Evolutionary conservation across 2,329 filamentous ascomycete genomes (phyloP), one percentile per base, ranked within the genome.

Genomic region (Periconia digitata): DNA sequence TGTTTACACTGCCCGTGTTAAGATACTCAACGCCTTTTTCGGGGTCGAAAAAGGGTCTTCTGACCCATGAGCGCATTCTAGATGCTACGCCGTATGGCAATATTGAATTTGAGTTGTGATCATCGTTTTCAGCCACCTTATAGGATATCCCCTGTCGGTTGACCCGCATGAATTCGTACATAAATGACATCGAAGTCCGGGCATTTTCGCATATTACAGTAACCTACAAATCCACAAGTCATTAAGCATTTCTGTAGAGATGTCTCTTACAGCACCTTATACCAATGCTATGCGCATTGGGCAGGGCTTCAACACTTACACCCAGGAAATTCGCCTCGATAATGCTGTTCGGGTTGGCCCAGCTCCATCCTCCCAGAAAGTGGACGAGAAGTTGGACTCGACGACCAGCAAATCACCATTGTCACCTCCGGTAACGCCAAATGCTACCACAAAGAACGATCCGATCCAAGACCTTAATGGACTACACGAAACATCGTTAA

Each of bases 251-350:
- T 39, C 15, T 21, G 15, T 22, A 24, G 1, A 17, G n/a, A 70
- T 69, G 66, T 60, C 62, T 22, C 65, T 66, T 38, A 63, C 66
- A 15, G 69, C 67, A 8, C 70, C 69, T 18, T 72, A 72, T 52
- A 69, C 64, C 39, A 67, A 67, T 62, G 58, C 63, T 37, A 72
- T 72, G 70, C 64, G 69, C 49, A 48, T 56, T 60, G 63, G 63
- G 10, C 63, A 66, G 50, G 67, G 70, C 42, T 72, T 72, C 56
- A 73, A 73, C 36, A 72, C 71, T 15, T 73, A 72, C 41, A 73
- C 70, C 3, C 70, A 72, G 46, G 69, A 72, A 49, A 70, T 71
- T 37, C 67, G 70, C 20, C 60, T 73, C 18, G 69, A 73, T 29
- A 61, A 67, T 44, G 71, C 71, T 5, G 69, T 73, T 7, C 47